Evolutionary conservation across 768 basidiomycete species (phyloP).

Genomic region (Crepidotus variabilis): DNA sequence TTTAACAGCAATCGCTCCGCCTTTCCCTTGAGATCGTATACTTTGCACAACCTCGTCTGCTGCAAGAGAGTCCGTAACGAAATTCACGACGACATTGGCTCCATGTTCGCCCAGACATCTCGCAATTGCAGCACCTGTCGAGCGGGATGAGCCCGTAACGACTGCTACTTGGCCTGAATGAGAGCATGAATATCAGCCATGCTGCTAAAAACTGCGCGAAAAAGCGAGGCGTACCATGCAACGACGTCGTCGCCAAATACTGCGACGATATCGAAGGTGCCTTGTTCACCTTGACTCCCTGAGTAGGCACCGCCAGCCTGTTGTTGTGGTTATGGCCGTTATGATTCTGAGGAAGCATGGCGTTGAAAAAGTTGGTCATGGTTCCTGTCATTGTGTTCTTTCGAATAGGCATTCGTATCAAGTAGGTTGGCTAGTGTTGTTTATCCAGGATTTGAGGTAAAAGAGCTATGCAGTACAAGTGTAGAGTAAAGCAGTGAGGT

Average conservation of each 20-base stretch:
- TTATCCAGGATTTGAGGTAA: too few relatives aligned
- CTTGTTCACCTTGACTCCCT: conserved; percentile 15
- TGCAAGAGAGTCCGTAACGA: conserved; percentile 34
- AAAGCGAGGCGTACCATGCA: conserved; percentile 16
- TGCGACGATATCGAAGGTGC: conserved; percentile 18
- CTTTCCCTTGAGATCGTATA: conserved; percentile 41
- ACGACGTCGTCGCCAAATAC: conserved; percentile 23
- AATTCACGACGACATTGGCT: conserved; percentile 57
- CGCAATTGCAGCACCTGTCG: conserved; percentile 56
- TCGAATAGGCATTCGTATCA: conserved; percentile 13
- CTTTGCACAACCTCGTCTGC: conserved; percentile 44
- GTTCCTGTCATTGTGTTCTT: conserved; percentile 18
- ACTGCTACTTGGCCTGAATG: conserved; percentile 48
- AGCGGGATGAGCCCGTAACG: conserved; percentile 58
- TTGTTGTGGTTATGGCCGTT: conserved; percentile 8
- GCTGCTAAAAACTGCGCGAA: not conserved
- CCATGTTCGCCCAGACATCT: conserved; percentile 50
- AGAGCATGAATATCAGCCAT: not conserved
- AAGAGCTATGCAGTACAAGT: too few relatives aligned
- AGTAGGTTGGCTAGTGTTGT: too few relatives aligned
- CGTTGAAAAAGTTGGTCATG: conserved; percentile 20
- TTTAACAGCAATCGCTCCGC: conserved; percentile 45
- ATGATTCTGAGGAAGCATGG: conserved; percentile 15
- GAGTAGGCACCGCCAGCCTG: conserved; percentile 14
- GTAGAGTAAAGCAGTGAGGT: too few relatives aligned